Evolutionary conservation across 1,284 basidiomycete genomes (phyloP), one percentile per base, ranked within the genome.

Genomic region (Puccinia brachypodii): DNA sequence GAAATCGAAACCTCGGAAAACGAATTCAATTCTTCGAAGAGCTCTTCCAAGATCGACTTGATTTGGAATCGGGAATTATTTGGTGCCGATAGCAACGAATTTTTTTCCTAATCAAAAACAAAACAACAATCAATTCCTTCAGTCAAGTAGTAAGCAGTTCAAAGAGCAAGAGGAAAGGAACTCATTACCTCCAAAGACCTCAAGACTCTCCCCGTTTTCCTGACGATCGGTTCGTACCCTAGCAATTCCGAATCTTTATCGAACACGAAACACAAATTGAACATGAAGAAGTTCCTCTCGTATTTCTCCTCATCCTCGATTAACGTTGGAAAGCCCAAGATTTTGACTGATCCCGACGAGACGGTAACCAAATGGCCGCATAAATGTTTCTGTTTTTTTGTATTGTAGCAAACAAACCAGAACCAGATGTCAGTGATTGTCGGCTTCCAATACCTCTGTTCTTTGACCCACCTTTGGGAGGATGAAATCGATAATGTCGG

Each of bases 251-350:
- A 94, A 33, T 90, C 89, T 53, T 92, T 90, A 14, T 96, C 94
- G 86, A 99, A 99, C 6, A 98, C 96, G 87, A 98, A 97, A 86
- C 94, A 97, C 47, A 98, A 88, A 85, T 98, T 99, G 88, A 95
- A 99, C 85, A 93, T 90, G 87, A 98, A 97, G 87, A 93, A 85
- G 75, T 86, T 87, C 14, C 86, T 36, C 6, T 72, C 89, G 85
- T 97, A 97, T 83, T 90, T 85, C 86, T 83, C 90, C 88, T 85
- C 89, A 86, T 84, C 88, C 76, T 86, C 86, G 71, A 97, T 89
- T 83, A 92, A 90, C 71, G 93, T 91, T 3, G 96, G 95, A 85
- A 95, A 94, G 0, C 95, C 95, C 81, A 96, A 92, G 82, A 98
- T 91, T 76, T 93, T 91, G 86, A 94, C 92, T 76, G 89, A 89